phyloP scores from a whole-genome alignment of 257 asterid genomes.

The Solanum arcanum region DNA sequence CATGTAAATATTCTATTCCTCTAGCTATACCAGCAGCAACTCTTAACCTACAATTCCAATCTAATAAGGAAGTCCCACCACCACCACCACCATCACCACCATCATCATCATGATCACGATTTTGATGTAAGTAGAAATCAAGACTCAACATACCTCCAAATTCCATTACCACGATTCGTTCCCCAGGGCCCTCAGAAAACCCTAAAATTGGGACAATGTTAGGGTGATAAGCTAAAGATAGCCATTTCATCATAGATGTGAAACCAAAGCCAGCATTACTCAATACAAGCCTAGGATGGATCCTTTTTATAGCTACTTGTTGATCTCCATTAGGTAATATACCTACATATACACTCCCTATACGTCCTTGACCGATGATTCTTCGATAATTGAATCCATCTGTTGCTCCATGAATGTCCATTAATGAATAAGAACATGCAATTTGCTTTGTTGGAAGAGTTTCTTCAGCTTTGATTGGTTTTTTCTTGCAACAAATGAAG shows the following conservation, averaged over 20 bases:
- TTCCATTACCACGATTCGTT: conserved; percentile 63
- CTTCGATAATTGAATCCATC: conserved; percentile 73
- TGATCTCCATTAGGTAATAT: conserved; percentile 45
- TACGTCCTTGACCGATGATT: conserved; percentile 59
- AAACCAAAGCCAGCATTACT: conserved; percentile 74
- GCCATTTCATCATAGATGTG: conserved; percentile 44
- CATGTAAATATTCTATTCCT: conserved; percentile 71
- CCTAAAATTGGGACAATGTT: conserved; percentile 63
- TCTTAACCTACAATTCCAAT: conserved; percentile 56
- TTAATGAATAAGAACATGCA: conserved; percentile 34
- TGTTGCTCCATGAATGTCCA: conserved; percentile 72
- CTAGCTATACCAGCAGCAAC: conserved; percentile 57
- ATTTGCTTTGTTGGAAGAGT: conserved; percentile 22
- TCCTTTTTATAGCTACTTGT: conserved; percentile 58
- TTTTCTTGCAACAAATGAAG: conserved; percentile 34
- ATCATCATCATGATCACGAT: neutral
- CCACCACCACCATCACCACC: neutral
- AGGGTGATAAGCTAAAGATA: conserved; percentile 61
- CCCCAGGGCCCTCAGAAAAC: conserved; percentile 86
- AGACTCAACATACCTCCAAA: conserved; percentile 67
- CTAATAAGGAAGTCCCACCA: conserved; percentile 32
- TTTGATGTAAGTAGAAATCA: conserved; percentile 56
- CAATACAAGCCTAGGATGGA: conserved; percentile 55
- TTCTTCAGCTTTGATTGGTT: conserved; percentile 15
- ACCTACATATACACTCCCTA: conserved; percentile 78